Evolutionary conservation across 2,329 filamentous ascomycete genomes (phyloP).

Genomic region (Pseudopithomyces chartarum): DNA sequence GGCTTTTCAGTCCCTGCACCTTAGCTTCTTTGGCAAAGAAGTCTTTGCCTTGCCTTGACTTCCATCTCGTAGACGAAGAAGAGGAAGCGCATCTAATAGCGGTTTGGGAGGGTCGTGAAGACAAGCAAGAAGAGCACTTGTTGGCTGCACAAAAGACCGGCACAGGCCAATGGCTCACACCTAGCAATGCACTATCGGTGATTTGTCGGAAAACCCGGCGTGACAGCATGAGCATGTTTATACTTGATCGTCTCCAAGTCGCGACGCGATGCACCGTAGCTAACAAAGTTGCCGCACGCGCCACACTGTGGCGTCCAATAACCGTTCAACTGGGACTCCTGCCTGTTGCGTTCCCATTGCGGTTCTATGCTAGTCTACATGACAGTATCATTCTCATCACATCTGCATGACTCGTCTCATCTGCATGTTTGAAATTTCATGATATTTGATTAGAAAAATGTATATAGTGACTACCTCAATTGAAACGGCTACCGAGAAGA

Average conservation of each 20-base stretch:
- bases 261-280: conserved; percentile 17
- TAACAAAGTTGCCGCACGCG: conserved; percentile 16
- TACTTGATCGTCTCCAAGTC: not conserved
- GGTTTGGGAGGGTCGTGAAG: conserved; percentile 9
- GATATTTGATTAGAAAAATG: too few relatives aligned
- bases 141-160: conserved; percentile 16
- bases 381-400: too few relatives aligned
- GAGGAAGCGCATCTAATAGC: conserved; percentile 34
- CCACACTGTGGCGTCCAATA: conserved; percentile 8
- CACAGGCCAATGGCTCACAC: conserved; percentile 9
- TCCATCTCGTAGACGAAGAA: conserved; percentile 78
- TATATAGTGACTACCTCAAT: too few relatives aligned
- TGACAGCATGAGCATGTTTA: conserved; percentile 40
- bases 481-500: too few relatives aligned
- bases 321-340: not conserved
- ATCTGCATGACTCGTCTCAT: too few relatives aligned
- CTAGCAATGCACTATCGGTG: conserved; percentile 39
- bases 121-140: conserved; percentile 18
- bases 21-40: conserved; percentile 74
- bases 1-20: conserved; percentile 80
- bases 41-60: conserved; percentile 76
- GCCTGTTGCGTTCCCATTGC: not conserved
- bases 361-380: too few relatives aligned
- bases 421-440: too few relatives aligned
- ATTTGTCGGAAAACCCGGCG: conserved; percentile 43